Evolutionary conservation across 2,329 filamentous ascomycete genomes (phyloP), one percentile per base, ranked within the genome.

Genomic region (Pyrenochaeta sp.): DNA sequence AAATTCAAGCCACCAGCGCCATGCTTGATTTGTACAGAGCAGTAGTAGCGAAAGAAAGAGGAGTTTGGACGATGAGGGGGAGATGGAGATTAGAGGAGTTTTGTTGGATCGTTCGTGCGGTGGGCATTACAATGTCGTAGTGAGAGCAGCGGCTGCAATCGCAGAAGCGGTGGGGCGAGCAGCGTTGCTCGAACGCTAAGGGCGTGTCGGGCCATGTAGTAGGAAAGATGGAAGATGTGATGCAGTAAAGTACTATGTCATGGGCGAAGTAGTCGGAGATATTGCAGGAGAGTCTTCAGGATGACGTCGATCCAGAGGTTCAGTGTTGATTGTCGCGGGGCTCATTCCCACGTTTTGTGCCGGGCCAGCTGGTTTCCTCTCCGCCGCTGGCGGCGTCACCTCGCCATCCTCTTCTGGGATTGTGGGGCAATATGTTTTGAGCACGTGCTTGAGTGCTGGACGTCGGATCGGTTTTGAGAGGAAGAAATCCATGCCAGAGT

Each of bases 401-500:
- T 71, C 68, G 7, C 48, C 53, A 26, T 71, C 68, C 64, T 91
- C 89, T 66, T 91, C 89, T 0, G 81, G 83, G 20, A 94, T 95
- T 0, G 90, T 90, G 3, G 88, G 83, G 66, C 90, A 93, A 65
- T 90, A 84, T 39, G 80, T 90, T 63, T 87, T 89, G 9, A 96
- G 77, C 0, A 96, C 90, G 60, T 92, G 87, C 69, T 95, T 95
- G 43, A 96, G 77, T 4, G 89, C 89, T 1, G 89, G 89, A n/a
- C 91, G 77, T 35, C 89, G 82, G 53, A 96, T 95, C 0, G 83
- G 83, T 68, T 86, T 86, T 27, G 79, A 79, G 20, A 96, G 77
- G 69, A 96, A 96, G 74, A 91, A 90, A 63, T 96, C 84, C 91
- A 96, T 96, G 41, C 92, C 92, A 2, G 86, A 90, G 47, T 93